Evolutionary conservation across 495 filamentous ascomycete genomes (phyloP), one percentile per base, ranked within the genome.

Genomic region (Barbatosphaeria neglecta): DNA sequence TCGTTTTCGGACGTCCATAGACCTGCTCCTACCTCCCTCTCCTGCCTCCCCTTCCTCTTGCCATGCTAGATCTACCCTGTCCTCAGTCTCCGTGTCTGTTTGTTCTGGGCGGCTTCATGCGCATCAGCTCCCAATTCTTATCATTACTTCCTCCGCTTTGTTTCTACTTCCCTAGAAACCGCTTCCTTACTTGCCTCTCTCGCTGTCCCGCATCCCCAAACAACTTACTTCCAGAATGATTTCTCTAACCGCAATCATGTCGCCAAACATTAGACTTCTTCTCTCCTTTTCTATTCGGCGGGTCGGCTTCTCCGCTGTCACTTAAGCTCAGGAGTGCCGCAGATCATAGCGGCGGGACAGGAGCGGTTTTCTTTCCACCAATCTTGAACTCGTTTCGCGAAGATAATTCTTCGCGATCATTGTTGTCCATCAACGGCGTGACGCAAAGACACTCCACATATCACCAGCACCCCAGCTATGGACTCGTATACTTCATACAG

Each of bases 161-260:
- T 41, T 41, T 19, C 53, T 53, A 48, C 31, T 48, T 37, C 25
- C 39, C 42, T 51, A n/a, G n/a, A n/a, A 47, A 55, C 49, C 58
- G 53, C 25, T 53, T 55, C 50, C 56, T 51, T 55, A 57, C 49
- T 47, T 56, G 45, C 50, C 47, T n/a, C n/a, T n/a, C n/a, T n/a
- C n/a, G n/a, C n/a, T n/a, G n/a, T n/a, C n/a, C n/a, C n/a, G n/a
- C n/a, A n/a, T n/a, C n/a, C 53, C 44, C 55, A 51, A 50, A 53
- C 52, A 50, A 11, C 24, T 52, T n/a, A n/a, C 46, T 28, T 59
- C 50, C 28, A 62, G 60, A 57, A 58, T 64, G 56, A 56, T 62
- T 61, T 49, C 62, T 73, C 69, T 73, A 73, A 73, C 69, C 56
- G 60, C 66, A 69, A 70, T 65, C 63, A 68, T 66, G 59, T 63